phyloP scores from a whole-genome alignment of 106 monocot species.

The Posidonia australis region DNA sequence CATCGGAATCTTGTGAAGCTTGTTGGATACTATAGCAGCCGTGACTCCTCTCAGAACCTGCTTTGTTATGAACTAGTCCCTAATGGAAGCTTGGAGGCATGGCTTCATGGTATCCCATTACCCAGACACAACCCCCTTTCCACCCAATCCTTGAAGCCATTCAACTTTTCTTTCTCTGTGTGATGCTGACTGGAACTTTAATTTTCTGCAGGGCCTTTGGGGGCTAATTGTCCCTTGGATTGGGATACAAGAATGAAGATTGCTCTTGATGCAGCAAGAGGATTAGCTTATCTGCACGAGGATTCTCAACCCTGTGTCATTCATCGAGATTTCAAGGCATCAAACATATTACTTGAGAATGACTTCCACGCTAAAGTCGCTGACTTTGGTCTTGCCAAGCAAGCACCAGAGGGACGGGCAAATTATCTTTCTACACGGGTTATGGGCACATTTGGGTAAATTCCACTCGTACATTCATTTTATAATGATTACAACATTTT shows the following conservation, averaged over 20 bases:
- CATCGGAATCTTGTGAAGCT: constrained; percentile 97
- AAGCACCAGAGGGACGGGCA: constrained; percentile 86
- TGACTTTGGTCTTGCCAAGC: constrained; percentile 96
- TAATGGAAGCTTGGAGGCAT: constrained; percentile 95
- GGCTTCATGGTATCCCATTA: constrained; percentile 77
- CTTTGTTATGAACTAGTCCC: constrained; percentile 95
- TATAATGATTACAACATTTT: neutral
- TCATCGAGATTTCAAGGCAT: constrained; percentile 96
- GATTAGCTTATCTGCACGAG: constrained; percentile 90
- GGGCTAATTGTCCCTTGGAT: constrained; percentile 75
- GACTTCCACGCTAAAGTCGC: constrained; percentile 94
- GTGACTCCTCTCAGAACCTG: constrained; percentile 60
- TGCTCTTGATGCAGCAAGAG: constrained; percentile 95
- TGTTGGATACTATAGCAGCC: constrained; percentile 75
- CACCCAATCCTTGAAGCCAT: neutral
- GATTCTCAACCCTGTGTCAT: constrained; percentile 99
- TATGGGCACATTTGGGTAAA: constrained; percentile 99
- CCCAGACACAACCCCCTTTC: neutral
- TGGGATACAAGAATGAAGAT: constrained; percentile 99
- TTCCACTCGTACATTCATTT: neutral
- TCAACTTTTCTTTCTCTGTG: neutral
- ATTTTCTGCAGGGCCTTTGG: constrained; percentile 48
- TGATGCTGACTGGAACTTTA: neutral
- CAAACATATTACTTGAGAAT: constrained; percentile 93
- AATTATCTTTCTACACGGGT: constrained; percentile 95